phyloP scores from a whole-genome alignment of 2,329 filamentous ascomycete species.

The Talaromyces atroroseus region DNA sequence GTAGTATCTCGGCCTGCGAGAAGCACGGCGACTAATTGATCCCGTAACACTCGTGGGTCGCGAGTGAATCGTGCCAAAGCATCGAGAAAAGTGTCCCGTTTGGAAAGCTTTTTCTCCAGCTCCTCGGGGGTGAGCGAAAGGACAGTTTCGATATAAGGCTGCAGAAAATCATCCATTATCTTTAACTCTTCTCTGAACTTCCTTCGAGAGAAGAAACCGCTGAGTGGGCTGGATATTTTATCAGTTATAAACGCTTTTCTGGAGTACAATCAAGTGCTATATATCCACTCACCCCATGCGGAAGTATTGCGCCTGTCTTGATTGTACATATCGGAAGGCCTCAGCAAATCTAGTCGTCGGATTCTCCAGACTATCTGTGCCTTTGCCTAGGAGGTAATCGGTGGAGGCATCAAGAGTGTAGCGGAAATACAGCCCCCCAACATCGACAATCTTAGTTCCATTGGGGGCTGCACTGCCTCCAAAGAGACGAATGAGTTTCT shows the following conservation, averaged over 20 bases:
- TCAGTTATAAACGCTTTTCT: neutral
- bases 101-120: slow-evolving; percentile 60
- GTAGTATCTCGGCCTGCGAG: slow-evolving; percentile 82
- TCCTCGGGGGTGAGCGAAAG: slow-evolving; percentile 65
- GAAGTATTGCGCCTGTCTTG: slow-evolving; percentile 69
- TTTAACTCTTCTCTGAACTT: slow-evolving; percentile 60
- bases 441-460: slow-evolving; percentile 62
- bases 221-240: slow-evolving; percentile 49
- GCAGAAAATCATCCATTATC: slow-evolving; percentile 69
- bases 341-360: slow-evolving; percentile 65
- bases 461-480: slow-evolving; percentile 58
- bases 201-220: slow-evolving; percentile 56
- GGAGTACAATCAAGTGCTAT: neutral
- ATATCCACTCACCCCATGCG: slow-evolving; percentile 57
- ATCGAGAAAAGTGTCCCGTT: slow-evolving; percentile 47
- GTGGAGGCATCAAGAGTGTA: slow-evolving; percentile 74
- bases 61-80: slow-evolving; percentile 75
- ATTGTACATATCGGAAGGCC: slow-evolving; percentile 73
- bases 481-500: slow-evolving; percentile 61
- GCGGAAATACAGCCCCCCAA: slow-evolving; percentile 49
- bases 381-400: slow-evolving; percentile 69
- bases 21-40: slow-evolving; percentile 77
- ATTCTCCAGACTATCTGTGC: slow-evolving; percentile 54
- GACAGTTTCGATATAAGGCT: slow-evolving; percentile 69
- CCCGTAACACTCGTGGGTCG: slow-evolving; percentile 59